phyloP scores from a whole-genome alignment of 768 basidiomycete species.

The Gautieria morchelliformis region DNA sequence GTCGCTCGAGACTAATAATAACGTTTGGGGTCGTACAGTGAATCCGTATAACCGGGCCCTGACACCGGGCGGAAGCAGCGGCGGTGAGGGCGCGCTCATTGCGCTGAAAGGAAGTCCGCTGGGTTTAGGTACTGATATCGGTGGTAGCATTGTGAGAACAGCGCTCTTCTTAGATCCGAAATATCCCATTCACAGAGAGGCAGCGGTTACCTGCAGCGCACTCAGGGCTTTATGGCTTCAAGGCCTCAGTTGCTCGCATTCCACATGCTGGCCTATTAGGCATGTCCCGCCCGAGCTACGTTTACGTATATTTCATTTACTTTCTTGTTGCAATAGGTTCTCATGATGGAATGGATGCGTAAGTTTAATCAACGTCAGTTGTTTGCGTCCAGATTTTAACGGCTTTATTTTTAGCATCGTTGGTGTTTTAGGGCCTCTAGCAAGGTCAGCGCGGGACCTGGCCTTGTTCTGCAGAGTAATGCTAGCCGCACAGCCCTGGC shows the following conservation, averaged over 20 bases:
- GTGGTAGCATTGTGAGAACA: slow-evolving; percentile 32
- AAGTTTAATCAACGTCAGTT: neutral
- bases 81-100: slow-evolving; percentile 38
- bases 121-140: slow-evolving; percentile 38
- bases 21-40: slow-evolving; percentile 34
- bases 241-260: slow-evolving; percentile 39
- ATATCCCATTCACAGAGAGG: neutral
- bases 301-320: slow-evolving; percentile 10
- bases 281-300: neutral
- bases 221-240: slow-evolving; percentile 34
- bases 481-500: slow-evolving; percentile 39
- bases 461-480: slow-evolving; percentile 38
- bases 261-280: slow-evolving; percentile 40
- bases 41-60: slow-evolving; percentile 38
- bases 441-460: slow-evolving; percentile 39
- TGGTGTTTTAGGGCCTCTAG: slow-evolving; percentile 40
- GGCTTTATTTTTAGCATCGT: slow-evolving; percentile 21
- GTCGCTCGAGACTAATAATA: slow-evolving; percentile 46
- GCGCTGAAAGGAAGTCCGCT: slow-evolving; percentile 32
- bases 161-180: neutral
- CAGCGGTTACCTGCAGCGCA: slow-evolving; percentile 32
- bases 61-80: slow-evolving; percentile 37
- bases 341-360: slow-evolving; percentile 43
- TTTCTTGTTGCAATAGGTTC: slow-evolving; percentile 20
- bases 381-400: neutral